Base-by-base conservation (phyloP, 1,139 yeast genomes). In the Yamadazyma membranifaciens region DNA sequence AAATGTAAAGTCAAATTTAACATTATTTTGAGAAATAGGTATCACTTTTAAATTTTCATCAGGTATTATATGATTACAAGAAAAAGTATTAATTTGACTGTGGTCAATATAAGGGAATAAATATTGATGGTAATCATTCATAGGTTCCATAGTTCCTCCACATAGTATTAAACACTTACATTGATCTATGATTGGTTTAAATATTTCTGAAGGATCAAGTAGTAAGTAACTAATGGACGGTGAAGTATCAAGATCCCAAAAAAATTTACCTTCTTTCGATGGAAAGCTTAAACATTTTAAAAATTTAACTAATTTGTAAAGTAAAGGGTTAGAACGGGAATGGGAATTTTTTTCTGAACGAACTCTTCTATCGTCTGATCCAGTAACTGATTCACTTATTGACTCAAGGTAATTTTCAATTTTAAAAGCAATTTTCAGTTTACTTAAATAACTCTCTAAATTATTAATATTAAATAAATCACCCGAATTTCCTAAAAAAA, bases 111-210 rank as follows among this genome's bases (percentile, higher is more conserved):
- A 74, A 0, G 96, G 96, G 40, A 89, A 80, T 31, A 91, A 63
- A 47, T 75, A 78, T 24, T 78, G 70, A 9, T 73, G 62, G 54
- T 83, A 86, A 49, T 91, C 97, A 12, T 71, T 59, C 43, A 83
- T 71, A 0, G 98, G 98, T 55, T 88, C 95, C 97, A 91, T 89
- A 0, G 98, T 91, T 13, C 98, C 98, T 29, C 98, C 98, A 9
- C 96, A 95, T 5, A 91, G 60, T 3, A 91, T 68, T 0, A 91
- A 83, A 57, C 94, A 84, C 48, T 73, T 75, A 0, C 91, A 75
- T 27, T 81, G 75, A 6, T 79, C 78, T 0, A 87, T 78, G 2
- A 91, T 69, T 10, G 81, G 83, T 44, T 72, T 70, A 56, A 91
- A 88, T 2, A 80, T 68, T 38, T 76, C 78, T 42, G 91, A 80